Base-by-base conservation (phyloP, 345 rosid genomes). In the Gossypium arboreum region DNA sequence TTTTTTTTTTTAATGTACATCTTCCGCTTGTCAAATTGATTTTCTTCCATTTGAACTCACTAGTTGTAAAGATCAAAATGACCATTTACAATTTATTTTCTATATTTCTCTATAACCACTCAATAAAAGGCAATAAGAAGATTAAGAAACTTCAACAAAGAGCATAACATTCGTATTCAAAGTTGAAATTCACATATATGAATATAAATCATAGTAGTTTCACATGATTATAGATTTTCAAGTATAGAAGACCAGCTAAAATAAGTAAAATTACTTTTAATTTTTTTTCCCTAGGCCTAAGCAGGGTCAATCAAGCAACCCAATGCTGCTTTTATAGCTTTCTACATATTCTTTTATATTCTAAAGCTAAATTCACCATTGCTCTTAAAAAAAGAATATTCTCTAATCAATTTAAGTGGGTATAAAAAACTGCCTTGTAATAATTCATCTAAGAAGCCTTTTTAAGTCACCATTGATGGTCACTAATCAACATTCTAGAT, bases 21-120 rank as follows among this genome's bases (percentile, higher is more conserved):
- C 41, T 34, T 34, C 41, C 41, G 41, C 41, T 34, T 5, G 7
- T 34, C 41, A 34, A 5, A 20, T 68, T 12, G 77, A 64, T 41
- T 27, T 62, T 9, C 25, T 44, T 51, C 9, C 25, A 54, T 70
- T 41, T 65, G 72, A 78, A 45, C 80, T 78, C 79, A 65, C 80
- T 76, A 78, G 5, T 16, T 64, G 73, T 61, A 34, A 39, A 63
- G 24, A 41, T 57, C 61, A 57, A 20, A 18, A 57, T 57, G 27
- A 57, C 27, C 24, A 0, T 9, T 8, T 45, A 34, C 41, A 34
- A 34, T 34, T 5, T 34, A 7, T 34, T 34, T 34, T 34, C 22
- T 34, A 34, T 34, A 34, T 34, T 34, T 5, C 41, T 34, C 1
- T 34, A 1, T 34, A 34, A 34, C 41, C 41, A 34, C 41, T 34